Base-by-base conservation (phyloP, 2,329 filamentous ascomycete species). In the Cladophialophora bantiana region DNA sequence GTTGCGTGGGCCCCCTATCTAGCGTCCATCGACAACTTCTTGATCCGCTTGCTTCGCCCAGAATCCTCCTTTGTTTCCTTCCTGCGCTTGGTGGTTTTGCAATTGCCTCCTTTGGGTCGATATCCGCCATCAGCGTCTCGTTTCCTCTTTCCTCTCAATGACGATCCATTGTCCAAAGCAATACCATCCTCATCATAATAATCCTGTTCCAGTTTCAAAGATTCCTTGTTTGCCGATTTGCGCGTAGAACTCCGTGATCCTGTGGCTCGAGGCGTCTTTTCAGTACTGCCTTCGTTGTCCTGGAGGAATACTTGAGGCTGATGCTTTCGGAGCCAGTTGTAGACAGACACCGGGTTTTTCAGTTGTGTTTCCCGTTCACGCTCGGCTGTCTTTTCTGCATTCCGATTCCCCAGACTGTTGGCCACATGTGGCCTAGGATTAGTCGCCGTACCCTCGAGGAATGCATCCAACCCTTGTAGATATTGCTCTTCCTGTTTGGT, bases 251-350 rank as follows among this genome's bases (percentile, higher is more conserved):
- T 71, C 40, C 81, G 78, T 50, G 77, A 73, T 55, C 78, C 80
- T 15, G 78, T 77, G 10, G 79, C 76, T 42, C 79, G 76, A 20
- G 73, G 68, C 36, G 78, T 77, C 73, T 82, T 82, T 65, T 82
- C 80, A 4, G 78, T 77, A 6, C 76, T 73, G 36, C 75, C 73
- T 73, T 90, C 88, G 64, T 88, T 87, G 74, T 93, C 91, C 77
- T 96, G 90, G 20, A 96, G 81, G 81, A 96, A 94, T 57, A 93
- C 89, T 77, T 94, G 89, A 2, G 93, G 91, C 66, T 92, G 89
- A 78, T 97, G 86, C 75, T 92, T 89, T 69, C 92, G 87, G 12
- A 99, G 86, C 95, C 95, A 99, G 78, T 96, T 97, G 81, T 96
- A 96, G 2, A 97, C 94, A 66, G 92, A 96, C 50, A 93, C 91